Conservation (phyloP, 2,329 filamentous ascomycete species). For the Plenodomus lindquistii region DNA sequence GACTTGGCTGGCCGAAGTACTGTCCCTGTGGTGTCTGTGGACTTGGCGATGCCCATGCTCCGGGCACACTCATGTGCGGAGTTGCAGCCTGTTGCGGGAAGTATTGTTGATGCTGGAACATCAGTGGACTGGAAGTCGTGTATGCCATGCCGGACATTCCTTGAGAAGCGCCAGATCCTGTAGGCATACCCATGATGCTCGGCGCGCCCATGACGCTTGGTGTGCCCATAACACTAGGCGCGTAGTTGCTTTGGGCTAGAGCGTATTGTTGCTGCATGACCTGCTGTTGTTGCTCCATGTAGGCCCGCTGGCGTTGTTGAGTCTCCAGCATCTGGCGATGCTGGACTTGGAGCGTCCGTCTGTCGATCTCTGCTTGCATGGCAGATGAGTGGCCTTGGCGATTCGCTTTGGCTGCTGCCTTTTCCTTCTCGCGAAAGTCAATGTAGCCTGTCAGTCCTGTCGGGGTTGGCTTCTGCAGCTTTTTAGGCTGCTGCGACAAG, state of each 20-base stretch:
- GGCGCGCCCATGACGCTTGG: slow-evolving; percentile 30
- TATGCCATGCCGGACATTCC: slow-evolving; percentile 30
- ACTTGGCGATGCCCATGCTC: slow-evolving; percentile 32
- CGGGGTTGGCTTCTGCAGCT: slow-evolving; percentile 46
- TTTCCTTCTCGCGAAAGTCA: slow-evolving; percentile 78
- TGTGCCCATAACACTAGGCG: slow-evolving; percentile 24
- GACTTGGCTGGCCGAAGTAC: slow-evolving; percentile 24
- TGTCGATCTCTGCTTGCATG: slow-evolving; percentile 44
- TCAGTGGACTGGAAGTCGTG: slow-evolving; percentile 31
- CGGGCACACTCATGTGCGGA: slow-evolving; percentile 30
- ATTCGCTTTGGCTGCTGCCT: slow-evolving; percentile 44
- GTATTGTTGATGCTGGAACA: slow-evolving; percentile 37
- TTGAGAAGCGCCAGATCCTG: slow-evolving; percentile 16
- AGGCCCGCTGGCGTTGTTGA: slow-evolving; percentile 31
- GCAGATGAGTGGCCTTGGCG: slow-evolving; percentile 29
- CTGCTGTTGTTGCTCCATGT: slow-evolving; percentile 27
- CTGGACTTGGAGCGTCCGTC: slow-evolving; percentile 37
- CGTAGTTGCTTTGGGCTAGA: slow-evolving; percentile 28
- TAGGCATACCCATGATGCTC: slow-evolving; percentile 21
- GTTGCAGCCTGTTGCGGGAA: slow-evolving; percentile 33
- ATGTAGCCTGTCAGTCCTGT: slow-evolving; percentile 75
- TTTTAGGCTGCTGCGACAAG: slow-evolving; percentile 57
- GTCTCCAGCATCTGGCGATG: slow-evolving; percentile 36
- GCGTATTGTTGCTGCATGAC: slow-evolving; percentile 30
- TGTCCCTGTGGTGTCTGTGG: slow-evolving; percentile 31